These are phyloP conservation scores for Aciculoconidium aculeatum DNA, from an alignment of 805 yeast genomes.

Conservation along the genomic window DNA sequence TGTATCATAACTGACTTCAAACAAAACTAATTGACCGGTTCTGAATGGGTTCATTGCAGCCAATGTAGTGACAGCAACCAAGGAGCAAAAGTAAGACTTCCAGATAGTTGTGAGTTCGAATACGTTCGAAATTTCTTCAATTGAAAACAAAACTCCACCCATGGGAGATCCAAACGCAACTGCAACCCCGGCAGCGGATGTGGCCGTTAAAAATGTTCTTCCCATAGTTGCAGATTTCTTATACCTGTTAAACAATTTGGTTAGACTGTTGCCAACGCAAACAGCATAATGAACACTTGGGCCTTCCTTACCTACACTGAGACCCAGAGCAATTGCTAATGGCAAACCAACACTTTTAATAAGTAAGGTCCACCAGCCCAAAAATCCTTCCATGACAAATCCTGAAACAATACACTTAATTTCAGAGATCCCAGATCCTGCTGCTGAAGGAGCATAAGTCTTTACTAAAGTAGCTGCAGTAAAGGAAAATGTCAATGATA, in stretches of 20 bases:
- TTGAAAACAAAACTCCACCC: slow-evolving; percentile 90
- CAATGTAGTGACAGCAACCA: slow-evolving; percentile 78
- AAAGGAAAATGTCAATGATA: slow-evolving; percentile 58
- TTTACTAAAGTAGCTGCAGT: slow-evolving; percentile 66
- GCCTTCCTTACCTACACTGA: slow-evolving; percentile 95
- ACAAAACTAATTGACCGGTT: slow-evolving; percentile 89
- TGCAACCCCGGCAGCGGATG: slow-evolving; percentile 97
- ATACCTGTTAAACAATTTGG: slow-evolving; percentile 45
- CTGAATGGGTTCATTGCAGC: slow-evolving; percentile 85
- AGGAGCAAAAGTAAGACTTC: slow-evolving; percentile 87
- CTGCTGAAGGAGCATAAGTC: slow-evolving; percentile 78
- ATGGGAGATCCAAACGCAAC: slow-evolving; percentile 97
- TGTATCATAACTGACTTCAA: slow-evolving; percentile 82
- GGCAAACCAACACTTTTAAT: slow-evolving; percentile 83
- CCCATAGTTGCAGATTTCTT: slow-evolving; percentile 40
- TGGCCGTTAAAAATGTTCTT: slow-evolving; percentile 72
- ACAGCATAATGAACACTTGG: slow-evolving; percentile 98
- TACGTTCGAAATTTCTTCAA: slow-evolving; percentile 81
- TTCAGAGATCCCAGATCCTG: slow-evolving; percentile 97
- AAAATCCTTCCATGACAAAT: slow-evolving; percentile 69
- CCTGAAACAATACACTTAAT: slow-evolving; percentile 94
- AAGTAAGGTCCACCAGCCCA: slow-evolving; percentile 63
- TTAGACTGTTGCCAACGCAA: slow-evolving; percentile 83
- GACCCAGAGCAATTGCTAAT: slow-evolving; percentile 85
- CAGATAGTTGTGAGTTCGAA: slow-evolving; percentile 77